A percentile compares a stretch with the other conserved stretches of the same genome.
Evolutionary conservation across 2,329 filamentous ascomycete species (phyloP).

Genomic region (Penicillium glabrum): DNA sequence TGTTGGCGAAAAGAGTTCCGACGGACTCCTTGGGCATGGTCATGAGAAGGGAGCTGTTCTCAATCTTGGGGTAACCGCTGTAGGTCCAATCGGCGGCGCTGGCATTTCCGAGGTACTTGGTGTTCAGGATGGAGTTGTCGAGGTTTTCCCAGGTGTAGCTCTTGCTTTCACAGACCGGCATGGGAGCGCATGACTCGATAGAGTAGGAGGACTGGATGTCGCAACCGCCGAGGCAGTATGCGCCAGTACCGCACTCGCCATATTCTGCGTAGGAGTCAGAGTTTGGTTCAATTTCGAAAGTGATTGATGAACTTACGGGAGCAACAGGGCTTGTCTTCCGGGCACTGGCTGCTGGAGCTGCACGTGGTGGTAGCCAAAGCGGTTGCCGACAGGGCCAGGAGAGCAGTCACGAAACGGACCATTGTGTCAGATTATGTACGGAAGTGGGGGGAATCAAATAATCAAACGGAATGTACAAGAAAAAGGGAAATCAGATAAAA

Average conservation of each 20-base stretch:
- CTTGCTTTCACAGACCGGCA: conserved; percentile 74
- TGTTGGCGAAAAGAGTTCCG: conserved; percentile 82
- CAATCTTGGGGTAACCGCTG: conserved; percentile 68
- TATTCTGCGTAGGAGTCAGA: conserved; percentile 64
- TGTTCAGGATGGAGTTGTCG: conserved; percentile 68
- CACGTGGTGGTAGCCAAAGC: conserved; percentile 36
- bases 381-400: conserved; percentile 36
- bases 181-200: conserved; percentile 81
- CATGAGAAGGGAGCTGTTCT: conserved; percentile 68
- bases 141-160: conserved; percentile 73
- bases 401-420: conserved; percentile 36
- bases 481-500: conserved; percentile 1
- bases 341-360: conserved; percentile 60
- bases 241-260: conserved; percentile 87
- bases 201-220: conserved; percentile 81
- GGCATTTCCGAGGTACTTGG: conserved; percentile 83
- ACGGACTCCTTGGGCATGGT: conserved; percentile 86
- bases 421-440: conserved; percentile 28
- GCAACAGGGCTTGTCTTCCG: conserved; percentile 71
- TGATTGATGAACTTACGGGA: conserved; percentile 63
- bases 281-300: background rate
- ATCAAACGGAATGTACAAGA: conserved; percentile 5
- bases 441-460: conserved; percentile 16
- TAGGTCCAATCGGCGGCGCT: conserved; percentile 82
- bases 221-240: conserved; percentile 94